Base-by-base conservation (phyloP, 768 basidiomycete genomes). In the Agrocybe pediades region DNA sequence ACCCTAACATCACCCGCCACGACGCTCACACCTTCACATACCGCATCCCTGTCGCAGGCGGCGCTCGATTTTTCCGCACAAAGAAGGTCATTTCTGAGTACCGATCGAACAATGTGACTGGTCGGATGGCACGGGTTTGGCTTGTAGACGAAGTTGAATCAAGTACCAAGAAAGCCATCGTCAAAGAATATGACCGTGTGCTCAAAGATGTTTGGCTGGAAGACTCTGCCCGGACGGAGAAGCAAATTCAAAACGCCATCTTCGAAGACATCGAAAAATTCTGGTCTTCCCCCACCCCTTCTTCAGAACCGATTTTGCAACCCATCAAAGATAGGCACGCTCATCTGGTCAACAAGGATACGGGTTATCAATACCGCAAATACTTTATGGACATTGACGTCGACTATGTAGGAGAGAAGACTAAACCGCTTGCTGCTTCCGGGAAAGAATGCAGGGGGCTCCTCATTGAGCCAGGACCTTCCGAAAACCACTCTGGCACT, bases 141-240 rank as follows among this genome's bases (percentile, higher is more conserved):
- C 2, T 19, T 7, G 54, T 55, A 6, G 23, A 16, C 9, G 41
- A 45, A 20, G 41, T 42, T 16, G 29, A 45, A 15, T 30, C 29
- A 7, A 30, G 29, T 11, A n/a, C 1, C n/a, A 26, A 20, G 3
- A 4, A 24, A 8, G 41, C 42, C 9, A 25, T 21, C 16, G 6
- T 48, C 20, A 33, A 20, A 9, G 41, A 17, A 8, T 19, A 30
- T 15, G 8, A 15, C 17, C 41, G n/a, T 23, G 54, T 56, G 15
- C 36, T 59, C 9, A 59, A 59, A 46, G 54, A 59, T n/a, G 51
- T 55, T 2, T 59, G 58, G 54, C 46, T 56, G 6, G 51, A 53
- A 8, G 20, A 27, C 1, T 20, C 15, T 6, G 26, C 54, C 5
- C 7, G 23, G 21, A 56, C 58, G 3, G 58, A 59, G 16, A 41